Percentiles rank a stretch among this genome's conserved stretches.
Conservation (phyloP, 2,329 filamentous ascomycete species). For the Pseudogymnoascus sp. region DNA sequence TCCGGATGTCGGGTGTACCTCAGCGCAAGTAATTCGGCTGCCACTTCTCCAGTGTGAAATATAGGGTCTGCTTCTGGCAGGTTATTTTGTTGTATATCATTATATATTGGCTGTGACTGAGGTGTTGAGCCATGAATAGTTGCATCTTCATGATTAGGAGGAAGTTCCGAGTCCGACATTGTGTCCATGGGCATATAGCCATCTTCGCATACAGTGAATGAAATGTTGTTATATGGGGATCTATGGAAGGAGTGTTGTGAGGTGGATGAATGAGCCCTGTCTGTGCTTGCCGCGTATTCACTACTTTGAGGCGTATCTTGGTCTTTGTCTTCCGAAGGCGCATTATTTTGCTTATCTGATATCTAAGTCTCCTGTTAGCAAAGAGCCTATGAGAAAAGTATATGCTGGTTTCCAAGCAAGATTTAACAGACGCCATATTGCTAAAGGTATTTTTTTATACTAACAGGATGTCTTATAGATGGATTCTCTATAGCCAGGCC, state of each 20-base stretch:
- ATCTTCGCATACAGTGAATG: slow-evolving; percentile 1
- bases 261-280: slow-evolving; percentile 5
- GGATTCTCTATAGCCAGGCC: slow-evolving; percentile 24
- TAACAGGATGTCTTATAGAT: slow-evolving; percentile 23
- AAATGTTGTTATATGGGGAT: not conserved
- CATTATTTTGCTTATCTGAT: slow-evolving; percentile 9
- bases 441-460: not conserved
- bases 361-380: slow-evolving; percentile 10
- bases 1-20: slow-evolving; percentile 11
- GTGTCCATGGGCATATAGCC: not conserved
- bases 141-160: not conserved
- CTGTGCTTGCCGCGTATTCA: not conserved
- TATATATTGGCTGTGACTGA: not conserved
- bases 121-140: not conserved
- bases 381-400: not conserved
- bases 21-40: slow-evolving; percentile 14
- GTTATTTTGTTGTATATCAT: not conserved
- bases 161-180: not conserved
- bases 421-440: not conserved
- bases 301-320: not conserved
- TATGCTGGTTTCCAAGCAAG: not conserved
- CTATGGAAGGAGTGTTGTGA: not conserved
- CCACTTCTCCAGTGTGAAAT: slow-evolving; percentile 13
- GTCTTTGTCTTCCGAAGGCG: not conserved
- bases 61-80: slow-evolving; percentile 1